Percentiles rank a stretch among this genome's conserved stretches.
Conservation (phyloP, 257 asterid species). For the Gardenia jasminoides region DNA sequence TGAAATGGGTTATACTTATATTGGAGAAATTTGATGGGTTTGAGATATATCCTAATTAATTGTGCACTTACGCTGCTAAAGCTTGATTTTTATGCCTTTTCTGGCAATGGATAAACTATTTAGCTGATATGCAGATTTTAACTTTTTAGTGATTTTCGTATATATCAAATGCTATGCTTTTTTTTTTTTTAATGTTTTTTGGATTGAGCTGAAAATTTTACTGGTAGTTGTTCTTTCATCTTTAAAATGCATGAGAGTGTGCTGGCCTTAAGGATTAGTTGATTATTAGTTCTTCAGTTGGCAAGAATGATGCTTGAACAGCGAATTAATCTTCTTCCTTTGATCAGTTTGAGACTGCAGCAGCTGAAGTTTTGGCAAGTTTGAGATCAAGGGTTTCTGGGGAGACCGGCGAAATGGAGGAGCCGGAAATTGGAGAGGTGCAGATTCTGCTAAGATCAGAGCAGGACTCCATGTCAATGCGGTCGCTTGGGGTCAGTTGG, state of each 20-base stretch:
- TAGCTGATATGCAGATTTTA: too few relatives aligned
- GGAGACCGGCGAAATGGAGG: constrained; percentile 86
- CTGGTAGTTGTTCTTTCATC: too few relatives aligned
- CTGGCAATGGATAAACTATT: too few relatives aligned
- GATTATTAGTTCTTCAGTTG: not conserved
- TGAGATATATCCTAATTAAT: not conserved
- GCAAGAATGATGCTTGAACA: not conserved
- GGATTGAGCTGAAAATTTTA: too few relatives aligned
- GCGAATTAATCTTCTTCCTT: not conserved
- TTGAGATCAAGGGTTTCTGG: constrained; percentile 77
- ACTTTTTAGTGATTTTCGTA: too few relatives aligned
- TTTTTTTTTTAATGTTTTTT: too few relatives aligned
- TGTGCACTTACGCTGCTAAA: not conserved
- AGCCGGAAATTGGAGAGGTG: constrained; percentile 86
- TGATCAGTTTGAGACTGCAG: constrained; percentile 83
- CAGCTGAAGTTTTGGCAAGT: constrained; percentile 84
- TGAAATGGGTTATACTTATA: not conserved
- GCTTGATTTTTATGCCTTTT: too few relatives aligned
- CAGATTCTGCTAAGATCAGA: constrained; percentile 84
- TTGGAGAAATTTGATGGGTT: not conserved
- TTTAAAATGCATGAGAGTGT: too few relatives aligned
- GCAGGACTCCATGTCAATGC: constrained; percentile 81
- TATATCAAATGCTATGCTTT: too few relatives aligned
- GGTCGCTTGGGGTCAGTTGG: constrained; percentile 80
- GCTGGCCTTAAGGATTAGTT: not conserved